A percentile compares a stretch with the other conserved stretches of the same genome.
phyloP scores from a whole-genome alignment of 2,329 filamentous ascomycete species.

The Diplodia seriata region DNA sequence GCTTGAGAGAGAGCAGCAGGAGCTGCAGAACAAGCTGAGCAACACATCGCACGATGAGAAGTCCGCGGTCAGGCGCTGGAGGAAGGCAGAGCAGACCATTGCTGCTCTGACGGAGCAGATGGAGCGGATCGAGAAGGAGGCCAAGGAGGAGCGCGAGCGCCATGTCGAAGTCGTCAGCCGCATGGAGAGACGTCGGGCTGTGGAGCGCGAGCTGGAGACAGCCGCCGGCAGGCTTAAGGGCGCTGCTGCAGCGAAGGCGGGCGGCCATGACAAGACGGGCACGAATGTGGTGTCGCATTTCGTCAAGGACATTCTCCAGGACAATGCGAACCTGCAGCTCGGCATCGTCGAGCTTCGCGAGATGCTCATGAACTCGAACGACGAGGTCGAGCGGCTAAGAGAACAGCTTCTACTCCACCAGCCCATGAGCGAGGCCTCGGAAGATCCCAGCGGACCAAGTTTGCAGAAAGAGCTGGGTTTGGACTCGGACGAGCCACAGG shows the following conservation, averaged over 20 bases:
- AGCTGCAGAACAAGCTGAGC: slow-evolving; percentile 71
- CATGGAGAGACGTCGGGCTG: slow-evolving; percentile 81
- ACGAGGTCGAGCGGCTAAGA: slow-evolving; percentile 86
- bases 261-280: slow-evolving; percentile 65
- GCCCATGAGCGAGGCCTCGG: slow-evolving; percentile 60
- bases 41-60: slow-evolving; percentile 76
- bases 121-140: slow-evolving; percentile 85
- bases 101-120: slow-evolving; percentile 83
- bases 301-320: slow-evolving; percentile 91
- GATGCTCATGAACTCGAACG: slow-evolving; percentile 88
- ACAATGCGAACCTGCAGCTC: slow-evolving; percentile 92
- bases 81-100: slow-evolving; percentile 80
- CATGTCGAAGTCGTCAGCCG: slow-evolving; percentile 81
- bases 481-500: slow-evolving; percentile 36
- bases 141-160: slow-evolving; percentile 77
- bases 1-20: slow-evolving; percentile 81
- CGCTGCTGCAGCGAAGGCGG: slow-evolving; percentile 73
- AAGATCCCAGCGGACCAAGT: slow-evolving; percentile 54
- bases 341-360: slow-evolving; percentile 91
- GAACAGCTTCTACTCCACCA: slow-evolving; percentile 84
- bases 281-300: slow-evolving; percentile 89
- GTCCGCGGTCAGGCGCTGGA: slow-evolving; percentile 82
- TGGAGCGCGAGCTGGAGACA: slow-evolving; percentile 81
- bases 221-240: slow-evolving; percentile 83
- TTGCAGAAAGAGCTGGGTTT: slow-evolving; percentile 74